Percentiles rank a stretch among this genome's conserved stretches.
phyloP scores from a whole-genome alignment of 2,329 filamentous ascomycete species.

The Xenosphaeropsis pyriputrescens region DNA sequence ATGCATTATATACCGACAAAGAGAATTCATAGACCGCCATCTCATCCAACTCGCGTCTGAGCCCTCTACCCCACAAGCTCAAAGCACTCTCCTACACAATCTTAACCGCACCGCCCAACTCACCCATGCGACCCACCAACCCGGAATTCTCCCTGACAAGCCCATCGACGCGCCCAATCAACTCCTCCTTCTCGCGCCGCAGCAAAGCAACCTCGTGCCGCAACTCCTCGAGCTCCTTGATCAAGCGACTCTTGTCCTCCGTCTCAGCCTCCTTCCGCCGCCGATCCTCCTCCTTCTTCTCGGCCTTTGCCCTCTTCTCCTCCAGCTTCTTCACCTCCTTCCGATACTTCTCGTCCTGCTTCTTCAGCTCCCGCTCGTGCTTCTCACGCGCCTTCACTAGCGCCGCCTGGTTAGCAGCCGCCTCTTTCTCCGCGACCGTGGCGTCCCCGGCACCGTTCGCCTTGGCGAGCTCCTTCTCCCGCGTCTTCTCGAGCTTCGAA shows the following conservation, averaged over 20 bases:
- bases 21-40: no score
- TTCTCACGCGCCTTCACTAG: constrained; percentile 45
- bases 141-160: no score
- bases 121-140: no score
- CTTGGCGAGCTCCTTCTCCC: constrained; percentile 29
- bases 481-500: constrained; percentile 42
- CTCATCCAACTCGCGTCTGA: no score
- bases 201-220: constrained; percentile 37
- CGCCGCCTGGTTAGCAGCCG: constrained; percentile 8
- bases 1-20: no score
- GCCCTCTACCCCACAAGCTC: no score
- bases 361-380: constrained; percentile 46
- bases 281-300: constrained; percentile 39
- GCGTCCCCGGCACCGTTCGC: constrained; percentile 30
- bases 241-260: constrained; percentile 33
- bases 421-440: constrained; percentile 31
- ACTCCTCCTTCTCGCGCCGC: constrained; percentile 34
- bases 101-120: no score
- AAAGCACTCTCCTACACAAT: no score
- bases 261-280: constrained; percentile 34
- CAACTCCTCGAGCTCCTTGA: constrained; percentile 35
- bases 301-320: constrained; percentile 45
- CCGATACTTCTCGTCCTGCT: constrained; percentile 51
- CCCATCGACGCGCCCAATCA: no score
- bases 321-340: constrained; percentile 50